Evolutionary conservation across 2,329 filamentous ascomycete genomes (phyloP), one percentile per base, ranked within the genome.

Genomic region (Neofusicoccum laricinum): DNA sequence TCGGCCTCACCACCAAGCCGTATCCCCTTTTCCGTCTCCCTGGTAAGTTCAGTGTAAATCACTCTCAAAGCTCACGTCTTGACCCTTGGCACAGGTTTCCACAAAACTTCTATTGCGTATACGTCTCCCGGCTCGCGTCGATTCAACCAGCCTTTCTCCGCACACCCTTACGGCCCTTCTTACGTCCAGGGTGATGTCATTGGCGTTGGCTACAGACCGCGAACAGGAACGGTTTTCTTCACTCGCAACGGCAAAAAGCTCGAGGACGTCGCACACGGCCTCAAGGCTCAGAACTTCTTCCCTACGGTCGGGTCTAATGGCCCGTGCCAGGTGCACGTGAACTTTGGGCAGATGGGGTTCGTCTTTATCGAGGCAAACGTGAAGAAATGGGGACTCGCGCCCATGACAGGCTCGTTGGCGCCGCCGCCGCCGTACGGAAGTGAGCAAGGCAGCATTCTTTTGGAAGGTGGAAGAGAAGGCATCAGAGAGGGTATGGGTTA

Each of bases 361-460:
- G 95, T 99, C 55, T 99, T 98, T 74, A 98, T 99, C 71, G 95
- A 99, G 79, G 95, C 94, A 67, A 99, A 99, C 72, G 95, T 99
- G 66, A 99, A 99, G 87, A 99, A 98, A 83, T 99, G 95, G 95
- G 95, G 95, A 1, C 82, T 99, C 63, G 95, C 95, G 53, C 95
- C 95, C 4, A 96, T 96, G 85, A 97, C 92, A 1, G 95, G 95
- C 65, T 97, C 92, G 72, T 84, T 99, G 66, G 95, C 95, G 32
- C 95, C 95, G 15, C 95, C 95, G 48, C 95, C 95, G 58, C 95
- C 95, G 1, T 99, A 99, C 74, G 95, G 95, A 53, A 97, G 92
- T 67, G 95, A 98, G 79, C 93, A 97, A 78, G 95, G 95, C 71
- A 97, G 93, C 74, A 97, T 99, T 70, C 82, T 99, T 32, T 85